Evolutionary conservation across 345 rosid species (phyloP), one percentile per base, ranked within the genome.

Genomic region (Eucalyptus paniculata): DNA sequence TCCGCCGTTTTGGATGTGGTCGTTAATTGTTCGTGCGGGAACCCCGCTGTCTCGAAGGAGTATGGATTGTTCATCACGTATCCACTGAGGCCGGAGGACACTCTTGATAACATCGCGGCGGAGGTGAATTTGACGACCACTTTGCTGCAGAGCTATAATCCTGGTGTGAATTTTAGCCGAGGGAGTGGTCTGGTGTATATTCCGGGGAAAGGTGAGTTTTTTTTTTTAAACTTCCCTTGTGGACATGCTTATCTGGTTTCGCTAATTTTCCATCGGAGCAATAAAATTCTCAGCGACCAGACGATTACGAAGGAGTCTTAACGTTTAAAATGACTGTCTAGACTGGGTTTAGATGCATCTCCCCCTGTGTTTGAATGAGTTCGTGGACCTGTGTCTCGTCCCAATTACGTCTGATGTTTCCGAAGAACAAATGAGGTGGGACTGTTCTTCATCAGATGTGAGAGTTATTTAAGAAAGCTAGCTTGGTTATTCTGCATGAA

Each of bases 1-100:
- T 6, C 62, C 28, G 93, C 92, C 23, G 87, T 50, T 69, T 89
- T 96, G 26, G 92, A 93, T 34, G 99, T 97, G 30, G 92, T 91
- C 15, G 98, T 97, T 85, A 97, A 94, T 58, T 97, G 98, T 86
- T 96, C 97, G 44, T 96, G 99, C 86, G 99, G 98, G 45, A 69
- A 95, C 77, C 90, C 90, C 45, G 45, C 21, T 0, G 92, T 96
- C 62, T 94, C 97, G 0, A 91, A 92, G 89, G 92, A 92, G 3
- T 96, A 93, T 82, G 97, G 98, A 26, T 85, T 97, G 93, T 97
- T 97, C 56, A 47, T 91, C n/a, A 95, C 98, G 6, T 96, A 95
- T 69, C 98, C 99, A 26, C 95, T 97, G 87, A 95, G 95, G 89
- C 91, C 91, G 14, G 93, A 26, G 40, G 97, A 98, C 15, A 94